Evolutionary conservation across 306 rosid species (phyloP).

Genomic region (Bauhinia variegata): DNA sequence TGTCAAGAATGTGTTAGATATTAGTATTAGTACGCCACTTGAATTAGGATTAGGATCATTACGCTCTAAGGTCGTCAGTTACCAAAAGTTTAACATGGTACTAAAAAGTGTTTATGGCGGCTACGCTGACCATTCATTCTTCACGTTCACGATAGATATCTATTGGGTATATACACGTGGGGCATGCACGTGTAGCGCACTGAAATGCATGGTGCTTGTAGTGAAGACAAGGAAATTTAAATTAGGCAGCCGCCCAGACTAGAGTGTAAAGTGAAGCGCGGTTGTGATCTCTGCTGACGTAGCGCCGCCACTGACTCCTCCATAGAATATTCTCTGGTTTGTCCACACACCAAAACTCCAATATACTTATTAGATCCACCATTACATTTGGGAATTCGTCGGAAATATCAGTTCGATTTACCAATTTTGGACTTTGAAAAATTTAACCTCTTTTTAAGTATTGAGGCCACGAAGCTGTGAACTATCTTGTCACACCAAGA

Average conservation of each 20-base stretch:
- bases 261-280: constrained; percentile 79
- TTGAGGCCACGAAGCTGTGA: not conserved
- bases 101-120: no score
- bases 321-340: constrained; percentile 79
- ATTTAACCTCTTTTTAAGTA: no score
- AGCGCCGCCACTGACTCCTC: constrained; percentile 63
- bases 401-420: constrained; percentile 60
- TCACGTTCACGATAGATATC: no score
- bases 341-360: constrained; percentile 85
- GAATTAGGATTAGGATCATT: no score
- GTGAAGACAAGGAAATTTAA: not conserved
- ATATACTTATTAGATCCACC: constrained; percentile 52
- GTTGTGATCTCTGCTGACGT: constrained; percentile 50
- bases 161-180: no score
- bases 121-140: no score
- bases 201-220: no score
- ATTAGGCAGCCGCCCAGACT: constrained; percentile 22
- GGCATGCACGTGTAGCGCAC: no score
- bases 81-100: no score
- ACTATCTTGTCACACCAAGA: not conserved
- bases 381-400: constrained; percentile 46
- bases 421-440: not conserved
- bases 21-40: no score
- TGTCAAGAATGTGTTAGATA: no score
- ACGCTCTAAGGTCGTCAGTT: no score